phyloP scores from a whole-genome alignment of 75 land plant species.

The Picea glauca region DNA sequence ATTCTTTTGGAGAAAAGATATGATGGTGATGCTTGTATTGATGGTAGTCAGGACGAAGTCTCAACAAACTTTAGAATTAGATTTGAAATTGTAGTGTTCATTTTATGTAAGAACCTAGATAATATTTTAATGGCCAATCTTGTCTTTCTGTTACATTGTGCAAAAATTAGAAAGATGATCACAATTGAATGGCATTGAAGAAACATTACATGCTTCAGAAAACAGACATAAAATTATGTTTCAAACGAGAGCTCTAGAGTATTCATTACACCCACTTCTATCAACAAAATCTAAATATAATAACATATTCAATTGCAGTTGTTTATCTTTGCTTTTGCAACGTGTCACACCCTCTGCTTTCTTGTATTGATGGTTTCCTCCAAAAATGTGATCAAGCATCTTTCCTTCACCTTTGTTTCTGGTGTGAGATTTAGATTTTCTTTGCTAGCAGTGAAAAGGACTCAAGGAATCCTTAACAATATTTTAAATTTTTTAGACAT shows the following conservation, averaged over 20 bases:
- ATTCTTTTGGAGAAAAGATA: too few species aligned
- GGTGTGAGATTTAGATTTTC: neutral
- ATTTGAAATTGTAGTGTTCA: neutral
- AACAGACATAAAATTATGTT: neutral
- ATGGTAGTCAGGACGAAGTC: neutral
- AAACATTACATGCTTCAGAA: neutral
- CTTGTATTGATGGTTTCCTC: neutral
- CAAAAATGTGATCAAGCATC: neutral
- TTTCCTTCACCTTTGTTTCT: neutral
- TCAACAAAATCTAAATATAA: too few species aligned
- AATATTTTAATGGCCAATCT: neutral
- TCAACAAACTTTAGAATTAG: neutral
- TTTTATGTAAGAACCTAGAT: neutral
- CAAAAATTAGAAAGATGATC: neutral
- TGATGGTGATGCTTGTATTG: neutral
- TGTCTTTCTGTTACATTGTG: neutral
- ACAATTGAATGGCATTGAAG: neutral
- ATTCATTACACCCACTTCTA: too few species aligned
- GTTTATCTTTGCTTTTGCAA: neutral
- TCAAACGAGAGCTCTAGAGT: too few species aligned
- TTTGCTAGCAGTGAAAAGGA: too few species aligned
- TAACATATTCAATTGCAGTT: neutral
- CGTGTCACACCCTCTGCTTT: neutral
- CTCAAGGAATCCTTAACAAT: too few species aligned
- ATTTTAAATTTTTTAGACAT: neutral